Evolutionary conservation across 306 rosid genomes (phyloP), one percentile per base, ranked within the genome.

Genomic region (Rosa rugosa): DNA sequence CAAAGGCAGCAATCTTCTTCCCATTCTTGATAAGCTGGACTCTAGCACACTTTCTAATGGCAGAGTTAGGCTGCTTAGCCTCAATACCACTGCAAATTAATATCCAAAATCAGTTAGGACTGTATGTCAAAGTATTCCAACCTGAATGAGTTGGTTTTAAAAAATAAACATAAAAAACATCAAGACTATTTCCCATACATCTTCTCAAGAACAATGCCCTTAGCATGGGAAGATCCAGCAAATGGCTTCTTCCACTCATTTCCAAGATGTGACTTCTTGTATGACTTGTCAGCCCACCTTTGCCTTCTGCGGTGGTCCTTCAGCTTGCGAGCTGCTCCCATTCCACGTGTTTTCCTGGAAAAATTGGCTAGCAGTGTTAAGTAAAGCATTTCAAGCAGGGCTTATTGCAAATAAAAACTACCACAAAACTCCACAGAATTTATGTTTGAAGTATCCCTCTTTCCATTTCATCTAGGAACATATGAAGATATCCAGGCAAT

Each of bases 261-360:
- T 23, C 93, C 91, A 42, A 89, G 89, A 82, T 89, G 83, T 14
- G 93, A 89, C 74, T 87, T 89, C 82, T 89, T 89, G 87, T 87
- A 89, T 14, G 93, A 40, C 76, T 87, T 87, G 83, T 89, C 93
- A 50, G 93, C 93, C 89, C 90, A 87, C 86, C 90, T 87, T 75
- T 87, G 93, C 81, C 86, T 83, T 80, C 88, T 87, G 2, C 93
- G 86, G 88, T 87, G 93, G 86, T 87, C 83, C 87, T 76, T 89
- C 81, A 89, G 84, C 85, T 89, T 89, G 85, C 92, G 90, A 56
- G 87, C 90, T 69, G 92, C 89, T 86, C 92, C 92, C 87, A 83
- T 83, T 65, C 92, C 92, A 45, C 86, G 87, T 63, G 92, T 87
- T 59, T 89, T 86, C 88, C 90, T 87, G 85, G 50, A 14, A 75